phyloP scores from a whole-genome alignment of 345 rosid species.

The Pseudoturritis turrita region DNA sequence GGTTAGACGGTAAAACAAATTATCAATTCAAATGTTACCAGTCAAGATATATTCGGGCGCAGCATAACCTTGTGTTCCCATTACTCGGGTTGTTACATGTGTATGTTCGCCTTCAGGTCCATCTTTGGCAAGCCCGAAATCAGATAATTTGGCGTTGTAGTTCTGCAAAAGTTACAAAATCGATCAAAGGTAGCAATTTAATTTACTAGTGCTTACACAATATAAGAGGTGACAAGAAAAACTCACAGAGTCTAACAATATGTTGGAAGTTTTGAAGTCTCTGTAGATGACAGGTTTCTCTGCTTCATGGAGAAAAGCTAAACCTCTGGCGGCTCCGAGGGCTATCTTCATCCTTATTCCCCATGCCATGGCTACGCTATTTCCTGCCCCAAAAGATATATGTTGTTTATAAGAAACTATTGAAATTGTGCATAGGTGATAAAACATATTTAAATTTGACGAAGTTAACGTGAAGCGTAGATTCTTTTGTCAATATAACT shows the following conservation, averaged over 20 bases:
- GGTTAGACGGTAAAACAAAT: background rate
- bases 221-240: background rate
- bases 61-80: conserved; percentile 61
- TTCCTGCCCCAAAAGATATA: conserved; percentile 33
- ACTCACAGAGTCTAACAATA: conserved; percentile 63
- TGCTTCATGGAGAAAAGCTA: conserved; percentile 70
- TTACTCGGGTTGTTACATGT: conserved; percentile 49
- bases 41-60: conserved; percentile 55
- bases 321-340: conserved; percentile 73
- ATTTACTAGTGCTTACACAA: background rate
- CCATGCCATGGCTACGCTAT: conserved; percentile 57
- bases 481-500: background rate
- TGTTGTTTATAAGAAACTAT: background rate
- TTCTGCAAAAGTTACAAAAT: conserved; percentile 21
- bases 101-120: conserved; percentile 55
- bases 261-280: conserved; percentile 78
- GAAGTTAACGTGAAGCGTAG: background rate
- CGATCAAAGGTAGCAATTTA: background rate
- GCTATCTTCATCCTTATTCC: conserved; percentile 75
- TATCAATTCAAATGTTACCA: conserved; percentile 25
- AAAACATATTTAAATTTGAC: background rate
- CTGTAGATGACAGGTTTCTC: conserved; percentile 72
- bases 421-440: background rate
- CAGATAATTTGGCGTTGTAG: conserved; percentile 47
- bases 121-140: conserved; percentile 54